Percentiles rank a stretch among this genome's conserved stretches.
Conservation (phyloP, 2,329 filamentous ascomycete genomes). For the Scedosporium minutisporum region DNA sequence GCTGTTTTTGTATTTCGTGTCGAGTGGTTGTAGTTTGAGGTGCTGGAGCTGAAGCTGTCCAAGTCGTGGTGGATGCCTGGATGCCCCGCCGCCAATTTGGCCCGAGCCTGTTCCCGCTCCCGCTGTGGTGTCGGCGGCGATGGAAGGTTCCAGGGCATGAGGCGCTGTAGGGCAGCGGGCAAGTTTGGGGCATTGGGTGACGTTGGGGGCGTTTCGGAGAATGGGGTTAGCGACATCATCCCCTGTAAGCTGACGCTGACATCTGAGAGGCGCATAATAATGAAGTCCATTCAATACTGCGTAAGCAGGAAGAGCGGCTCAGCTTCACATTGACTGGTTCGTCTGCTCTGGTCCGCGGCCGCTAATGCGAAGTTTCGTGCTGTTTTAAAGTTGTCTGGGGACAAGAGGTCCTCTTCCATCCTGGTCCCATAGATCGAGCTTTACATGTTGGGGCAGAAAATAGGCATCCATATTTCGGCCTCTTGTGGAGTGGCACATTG, state of each 20-base stretch:
- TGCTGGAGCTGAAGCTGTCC: background rate
- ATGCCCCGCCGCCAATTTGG: background rate
- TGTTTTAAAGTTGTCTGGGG: background rate
- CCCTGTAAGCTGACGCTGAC: background rate
- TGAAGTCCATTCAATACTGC: too few species aligned
- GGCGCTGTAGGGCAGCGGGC: background rate
- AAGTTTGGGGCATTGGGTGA: background rate
- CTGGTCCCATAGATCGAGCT: too few species aligned
- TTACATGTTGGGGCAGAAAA: background rate
- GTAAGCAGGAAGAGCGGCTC: too few species aligned
- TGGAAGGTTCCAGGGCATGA: background rate
- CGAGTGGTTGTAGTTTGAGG: background rate
- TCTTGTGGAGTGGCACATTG: background rate
- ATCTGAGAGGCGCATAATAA: background rate
- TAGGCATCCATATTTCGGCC: background rate
- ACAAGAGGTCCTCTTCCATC: background rate
- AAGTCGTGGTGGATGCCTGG: background rate
- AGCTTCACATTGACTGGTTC: too few species aligned
- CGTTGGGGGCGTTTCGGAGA: background rate
- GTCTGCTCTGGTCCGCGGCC: background rate
- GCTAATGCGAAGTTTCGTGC: background rate
- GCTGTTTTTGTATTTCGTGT: background rate
- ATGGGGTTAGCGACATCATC: background rate
- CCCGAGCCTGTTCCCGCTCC: background rate
- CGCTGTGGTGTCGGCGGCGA: background rate